These are phyloP conservation scores for Zanthoxylum bungeanum DNA, from an alignment of 345 rosid species.

Conservation along the genomic window DNA sequence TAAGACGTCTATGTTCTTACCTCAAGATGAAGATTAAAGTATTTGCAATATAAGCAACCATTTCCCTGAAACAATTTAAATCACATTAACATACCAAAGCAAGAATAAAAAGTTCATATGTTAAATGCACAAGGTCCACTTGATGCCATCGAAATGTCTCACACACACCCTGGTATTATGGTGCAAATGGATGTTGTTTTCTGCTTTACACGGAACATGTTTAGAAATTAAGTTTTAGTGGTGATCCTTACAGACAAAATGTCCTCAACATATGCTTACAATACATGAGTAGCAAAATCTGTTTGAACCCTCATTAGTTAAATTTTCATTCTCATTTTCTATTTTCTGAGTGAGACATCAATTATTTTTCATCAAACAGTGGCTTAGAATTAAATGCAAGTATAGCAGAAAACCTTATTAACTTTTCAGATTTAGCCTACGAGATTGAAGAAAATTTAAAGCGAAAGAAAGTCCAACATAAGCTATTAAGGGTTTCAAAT, in stretches of 20 bases:
- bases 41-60: slow-evolving; percentile 97
- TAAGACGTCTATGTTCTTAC: slow-evolving; percentile 35
- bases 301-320: neutral
- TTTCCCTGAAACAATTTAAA: slow-evolving; percentile 62
- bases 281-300: neutral
- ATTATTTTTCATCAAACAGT: neutral
- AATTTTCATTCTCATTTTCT: neutral
- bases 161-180: neutral
- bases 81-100: neutral
- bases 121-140: neutral
- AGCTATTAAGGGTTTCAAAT: neutral
- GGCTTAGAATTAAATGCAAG: neutral
- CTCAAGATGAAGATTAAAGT: slow-evolving; percentile 91
- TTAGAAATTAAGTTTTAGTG: neutral
- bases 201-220: neutral
- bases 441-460: neutral
- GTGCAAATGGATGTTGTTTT: neutral
- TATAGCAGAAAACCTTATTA: neutral
- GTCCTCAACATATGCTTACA: neutral
- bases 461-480: neutral
- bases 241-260: neutral
- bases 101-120: neutral
- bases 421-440: neutral
- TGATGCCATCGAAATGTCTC: neutral
- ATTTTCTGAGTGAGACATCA: neutral